Evolutionary conservation across 768 basidiomycete species (phyloP).

Genomic region (Lentinula edodes): DNA sequence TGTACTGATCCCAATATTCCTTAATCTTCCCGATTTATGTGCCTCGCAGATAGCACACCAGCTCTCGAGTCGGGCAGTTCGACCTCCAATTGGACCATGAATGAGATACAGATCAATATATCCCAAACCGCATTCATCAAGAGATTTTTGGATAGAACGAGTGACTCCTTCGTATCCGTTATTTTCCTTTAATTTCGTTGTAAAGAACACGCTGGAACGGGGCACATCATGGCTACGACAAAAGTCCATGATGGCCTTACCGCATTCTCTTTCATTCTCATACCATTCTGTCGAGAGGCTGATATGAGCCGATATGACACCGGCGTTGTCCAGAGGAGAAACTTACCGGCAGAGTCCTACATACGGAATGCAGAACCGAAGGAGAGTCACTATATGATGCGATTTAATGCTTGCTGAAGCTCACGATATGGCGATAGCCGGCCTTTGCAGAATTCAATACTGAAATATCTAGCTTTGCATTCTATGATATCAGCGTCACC

Average conservation of each 20-base stretch:
- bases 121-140: constrained; percentile 49
- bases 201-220: constrained; percentile 60
- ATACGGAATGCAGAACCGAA: constrained; percentile 2
- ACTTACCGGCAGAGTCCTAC: constrained; percentile 8
- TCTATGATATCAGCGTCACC: constrained; percentile 24
- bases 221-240: constrained; percentile 40
- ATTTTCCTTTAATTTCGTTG: constrained; percentile 64
- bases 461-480: not conserved
- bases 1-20: constrained; percentile 60
- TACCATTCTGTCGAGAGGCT: constrained; percentile 38
- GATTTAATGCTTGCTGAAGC: constrained; percentile 13
- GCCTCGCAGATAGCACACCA: constrained; percentile 66
- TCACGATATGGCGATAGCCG: constrained; percentile 60
- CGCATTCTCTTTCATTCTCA: constrained; percentile 65
- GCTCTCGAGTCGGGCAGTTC: constrained; percentile 47
- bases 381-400: not conserved
- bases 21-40: constrained; percentile 52
- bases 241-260: constrained; percentile 54
- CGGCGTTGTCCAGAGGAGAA: not conserved
- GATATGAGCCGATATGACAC: constrained; percentile 1
- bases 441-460: constrained; percentile 26
- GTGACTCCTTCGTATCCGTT: constrained; percentile 41
- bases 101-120: constrained; percentile 71
- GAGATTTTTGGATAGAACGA: constrained; percentile 45
- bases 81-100: constrained; percentile 63